Base-by-base conservation (phyloP, 1,284 basidiomycete species). In the Melanopsichium pennsylvanicum region DNA sequence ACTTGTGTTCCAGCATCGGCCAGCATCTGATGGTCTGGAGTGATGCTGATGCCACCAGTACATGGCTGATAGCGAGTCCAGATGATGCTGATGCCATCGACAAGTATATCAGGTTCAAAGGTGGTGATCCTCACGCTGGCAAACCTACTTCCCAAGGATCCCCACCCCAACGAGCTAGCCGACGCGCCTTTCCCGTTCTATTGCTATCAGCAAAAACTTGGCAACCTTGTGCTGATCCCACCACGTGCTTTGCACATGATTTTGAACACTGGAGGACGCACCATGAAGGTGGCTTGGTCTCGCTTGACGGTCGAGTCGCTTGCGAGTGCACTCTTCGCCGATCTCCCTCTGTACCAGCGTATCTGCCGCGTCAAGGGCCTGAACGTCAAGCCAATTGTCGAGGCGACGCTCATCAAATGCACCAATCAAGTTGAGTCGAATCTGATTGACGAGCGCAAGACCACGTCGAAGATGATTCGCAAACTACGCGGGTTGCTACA, bases 281-380 rank as follows among this genome's bases (percentile, higher is more conserved):
- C 49, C 33, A 31, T 66, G 44, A 63, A 52, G 29, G 42, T 41
- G 21, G 41, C 48, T 5, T 70, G 67, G 67, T 50, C 61, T 9
- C 36, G 67, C n/a, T 22, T 51, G 29, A 66, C 57, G 33, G 39
- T 57, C 19, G 43, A 52, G 18, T 35, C 60, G 41, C 46, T 70
- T 19, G 22, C 27, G 13, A 60, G 37, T 5, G 61, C 67, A 3
- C 22, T 57, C 7, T 33, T 50, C 26, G 31, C 38, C 26, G 67
- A 66, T 21, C 50, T 70, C 5, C 61, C 67, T 2, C 25, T 49
- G 2, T 66, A 70, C 35, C 67, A 70, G 46, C 67, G 67, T 27
- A 16, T 32, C 37, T 70, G 61, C 27, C 61, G 47, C 4, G 21
- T 44, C 32, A 54, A 70, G 35, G 23, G 19, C 19, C 41, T 44